Evolutionary conservation across 2,329 filamentous ascomycete genomes (phyloP), one percentile per base, ranked within the genome.

Genomic region (Clonostachys sp.): DNA sequence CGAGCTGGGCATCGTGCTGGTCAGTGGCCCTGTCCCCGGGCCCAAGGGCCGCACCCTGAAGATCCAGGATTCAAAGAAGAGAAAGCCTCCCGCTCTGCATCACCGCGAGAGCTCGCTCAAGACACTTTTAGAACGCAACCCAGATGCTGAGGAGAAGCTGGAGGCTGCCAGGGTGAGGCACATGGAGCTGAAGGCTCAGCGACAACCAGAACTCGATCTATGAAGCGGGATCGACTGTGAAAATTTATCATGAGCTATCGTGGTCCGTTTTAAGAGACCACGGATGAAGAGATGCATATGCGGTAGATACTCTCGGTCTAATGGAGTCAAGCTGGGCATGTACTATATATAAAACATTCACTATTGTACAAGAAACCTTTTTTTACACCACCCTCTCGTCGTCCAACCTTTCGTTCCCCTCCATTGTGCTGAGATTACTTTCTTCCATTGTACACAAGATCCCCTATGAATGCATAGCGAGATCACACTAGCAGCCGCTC

Each of bases 41-140:
- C 92, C 92, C 49, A 95, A 95, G 71, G 87, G 90, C 51, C 84
- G 87, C 54, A 71, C 91, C 48, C 87, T 99, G 51, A 84, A 85
- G 70, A 75, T 99, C 48, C 87, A 95, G 64, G 94, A 99, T 68
- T 88, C 94, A 13, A 80, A 94, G 65, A 95, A 95, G 79, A 94
- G 95, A 74, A 73, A 74, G 50, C 72, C 76, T 6, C 78, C 76
- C n/a, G 64, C 70, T 12, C 57, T 69, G 57, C 74, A 72, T 30
- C 72, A 75, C 55, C 66, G 76, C 13, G 69, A 74, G 51, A 73
- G 73, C 63, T 66, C 71, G 48, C 64, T 68, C 53, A 57, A 61
- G 56, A 54, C 65, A 50, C 53, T 77, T 54, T 52, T 72, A 46
- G 71, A 76, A 62, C 68, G 75, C 53, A 73, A 77, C 54, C 68